Evolutionary conservation across 2,329 filamentous ascomycete genomes (phyloP).

Genomic region (Hysterium pulicare): DNA sequence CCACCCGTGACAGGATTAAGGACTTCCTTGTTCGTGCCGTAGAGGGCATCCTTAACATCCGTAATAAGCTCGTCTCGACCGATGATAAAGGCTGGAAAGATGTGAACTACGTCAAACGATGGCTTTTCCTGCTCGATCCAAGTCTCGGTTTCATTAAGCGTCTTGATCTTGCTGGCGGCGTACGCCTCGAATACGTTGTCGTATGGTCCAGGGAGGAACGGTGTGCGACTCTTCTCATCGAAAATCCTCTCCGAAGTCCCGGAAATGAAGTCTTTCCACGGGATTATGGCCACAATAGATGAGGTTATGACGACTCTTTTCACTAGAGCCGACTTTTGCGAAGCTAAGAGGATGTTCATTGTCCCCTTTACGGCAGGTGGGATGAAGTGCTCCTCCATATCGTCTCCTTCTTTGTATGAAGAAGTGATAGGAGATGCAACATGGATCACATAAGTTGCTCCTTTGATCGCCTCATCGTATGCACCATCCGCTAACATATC

Average conservation of each 20-base stretch:
- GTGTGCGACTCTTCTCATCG: too few species aligned
- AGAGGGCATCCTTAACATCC: slow-evolving; percentile 6
- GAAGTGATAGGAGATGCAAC: slow-evolving; percentile 10
- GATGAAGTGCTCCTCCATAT: slow-evolving; percentile 13
- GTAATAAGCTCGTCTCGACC: slow-evolving; percentile 17
- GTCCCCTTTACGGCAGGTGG: slow-evolving; percentile 21
- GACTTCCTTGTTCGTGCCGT: slow-evolving; percentile 11
- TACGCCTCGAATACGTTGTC: slow-evolving; percentile 8
- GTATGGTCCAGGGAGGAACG: slow-evolving; percentile 14
- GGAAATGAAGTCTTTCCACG: background rate
- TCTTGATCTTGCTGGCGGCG: slow-evolving; percentile 13
- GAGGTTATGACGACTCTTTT: slow-evolving; percentile 20
- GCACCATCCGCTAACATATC: slow-evolving; percentile 35
- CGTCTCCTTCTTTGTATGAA: background rate
- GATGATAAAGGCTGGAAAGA: slow-evolving; percentile 15
- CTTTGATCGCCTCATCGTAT: slow-evolving; percentile 38
- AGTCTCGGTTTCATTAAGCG: slow-evolving; percentile 14
- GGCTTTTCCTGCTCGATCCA: slow-evolving; percentile 14
- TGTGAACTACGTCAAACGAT: slow-evolving; percentile 13
- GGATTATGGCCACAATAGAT: slow-evolving; percentile 8
- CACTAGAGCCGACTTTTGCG: slow-evolving; percentile 12
- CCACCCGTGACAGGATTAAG: background rate
- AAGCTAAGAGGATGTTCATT: slow-evolving; percentile 13
- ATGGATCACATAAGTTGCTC: slow-evolving; percentile 11
- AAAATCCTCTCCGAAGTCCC: too few species aligned